Conservation (phyloP, 345 rosid genomes). For the Salix caprea region DNA sequence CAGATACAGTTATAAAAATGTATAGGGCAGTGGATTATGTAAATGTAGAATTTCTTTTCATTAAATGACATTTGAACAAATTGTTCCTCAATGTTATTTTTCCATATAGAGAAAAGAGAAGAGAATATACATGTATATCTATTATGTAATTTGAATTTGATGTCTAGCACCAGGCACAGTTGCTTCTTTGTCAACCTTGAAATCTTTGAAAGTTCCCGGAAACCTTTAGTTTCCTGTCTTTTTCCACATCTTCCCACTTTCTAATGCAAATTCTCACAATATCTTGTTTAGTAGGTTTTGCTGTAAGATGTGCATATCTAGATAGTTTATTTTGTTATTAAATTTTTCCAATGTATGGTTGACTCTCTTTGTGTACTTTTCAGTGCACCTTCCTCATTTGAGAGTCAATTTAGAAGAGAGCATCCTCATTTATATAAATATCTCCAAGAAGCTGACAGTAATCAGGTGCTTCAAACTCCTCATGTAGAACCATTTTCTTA, state of each 20-base stretch:
- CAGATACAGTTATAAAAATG: neutral
- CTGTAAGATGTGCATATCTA: neutral
- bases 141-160: neutral
- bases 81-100: no score
- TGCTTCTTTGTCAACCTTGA: neutral
- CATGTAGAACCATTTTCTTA: neutral
- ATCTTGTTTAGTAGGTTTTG: neutral
- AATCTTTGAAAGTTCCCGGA: neutral
- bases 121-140: neutral
- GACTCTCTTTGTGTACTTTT: neutral
- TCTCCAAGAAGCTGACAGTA: slow-evolving; percentile 59
- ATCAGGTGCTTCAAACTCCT: slow-evolving; percentile 47
- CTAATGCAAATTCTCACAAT: neutral
- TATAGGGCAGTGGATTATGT: neutral
- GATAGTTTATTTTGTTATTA: neutral
- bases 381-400: slow-evolving; percentile 83
- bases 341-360: neutral
- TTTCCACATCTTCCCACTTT: neutral
- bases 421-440: slow-evolving; percentile 58
- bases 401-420: slow-evolving; percentile 52
- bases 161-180: no score
- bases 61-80: no score
- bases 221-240: neutral
- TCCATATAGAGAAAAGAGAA: neutral
- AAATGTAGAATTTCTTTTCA: no score